A percentile compares a stretch with the other conserved stretches of the same genome.
These are phyloP conservation scores for Fulvia fulva DNA, from an alignment of 2,329 filamentous ascomycete species.

Conservation along the genomic window DNA sequence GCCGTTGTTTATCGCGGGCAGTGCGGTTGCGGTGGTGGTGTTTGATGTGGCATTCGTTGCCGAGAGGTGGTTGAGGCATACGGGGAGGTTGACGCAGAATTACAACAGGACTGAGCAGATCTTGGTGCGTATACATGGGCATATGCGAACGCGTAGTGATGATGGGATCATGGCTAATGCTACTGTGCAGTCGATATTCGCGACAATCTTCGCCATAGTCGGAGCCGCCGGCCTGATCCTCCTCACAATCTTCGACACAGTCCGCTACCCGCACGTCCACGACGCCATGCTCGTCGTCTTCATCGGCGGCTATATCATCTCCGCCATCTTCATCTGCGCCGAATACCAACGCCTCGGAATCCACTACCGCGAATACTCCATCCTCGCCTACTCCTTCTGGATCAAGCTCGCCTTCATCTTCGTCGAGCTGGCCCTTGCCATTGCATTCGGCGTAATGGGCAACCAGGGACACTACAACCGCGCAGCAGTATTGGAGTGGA, in stretches of 20 bases:
- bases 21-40: slow-evolving; percentile 67
- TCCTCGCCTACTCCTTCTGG: slow-evolving; percentile 78
- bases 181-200: slow-evolving; percentile 38
- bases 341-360: slow-evolving; percentile 85
- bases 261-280: slow-evolving; percentile 64
- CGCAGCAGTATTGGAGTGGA: slow-evolving; percentile 75
- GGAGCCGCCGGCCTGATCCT: slow-evolving; percentile 79
- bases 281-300: slow-evolving; percentile 76
- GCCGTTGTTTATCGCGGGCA: slow-evolving; percentile 73
- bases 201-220: slow-evolving; percentile 64
- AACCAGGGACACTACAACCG: slow-evolving; percentile 49
- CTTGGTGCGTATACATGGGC: slow-evolving; percentile 42
- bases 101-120: slow-evolving; percentile 60
- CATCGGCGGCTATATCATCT: slow-evolving; percentile 78
- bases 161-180: neutral
- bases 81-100: slow-evolving; percentile 73
- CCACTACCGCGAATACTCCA: slow-evolving; percentile 68
- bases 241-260: slow-evolving; percentile 80
- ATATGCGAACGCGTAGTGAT: neutral
- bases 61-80: slow-evolving; percentile 82
- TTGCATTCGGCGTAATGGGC: slow-evolving; percentile 61
- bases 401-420: slow-evolving; percentile 83
- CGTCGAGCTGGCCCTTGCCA: slow-evolving; percentile 67
- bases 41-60: slow-evolving; percentile 76
- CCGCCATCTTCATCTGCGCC: slow-evolving; percentile 81